A percentile compares a stretch with the other conserved stretches of the same genome.
phyloP scores from a whole-genome alignment of 495 filamentous ascomycete genomes.

The Letharia lupina region DNA sequence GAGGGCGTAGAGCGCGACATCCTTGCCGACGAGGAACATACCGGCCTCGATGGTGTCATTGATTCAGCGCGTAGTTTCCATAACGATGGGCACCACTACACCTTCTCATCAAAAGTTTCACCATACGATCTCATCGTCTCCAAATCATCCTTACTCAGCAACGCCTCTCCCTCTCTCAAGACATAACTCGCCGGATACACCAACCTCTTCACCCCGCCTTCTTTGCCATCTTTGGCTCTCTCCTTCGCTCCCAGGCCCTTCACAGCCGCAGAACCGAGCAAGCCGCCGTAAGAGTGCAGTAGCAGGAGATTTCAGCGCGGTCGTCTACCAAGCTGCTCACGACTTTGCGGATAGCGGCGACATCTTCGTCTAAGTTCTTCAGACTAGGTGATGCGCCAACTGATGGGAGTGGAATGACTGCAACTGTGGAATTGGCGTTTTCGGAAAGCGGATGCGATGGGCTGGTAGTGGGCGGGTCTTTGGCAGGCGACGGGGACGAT shows the following conservation, averaged over 20 bases:
- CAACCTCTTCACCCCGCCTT: not conserved
- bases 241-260: not conserved
- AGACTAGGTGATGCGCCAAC: not conserved
- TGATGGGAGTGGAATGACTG: not conserved
- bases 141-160: not conserved
- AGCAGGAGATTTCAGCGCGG: not conserved
- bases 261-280: not conserved
- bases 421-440: not conserved
- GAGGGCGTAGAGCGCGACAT: not conserved
- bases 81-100: not conserved
- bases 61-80: not conserved
- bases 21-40: not conserved
- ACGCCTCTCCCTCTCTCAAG: not conserved
- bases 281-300: conserved; percentile 4
- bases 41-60: not conserved
- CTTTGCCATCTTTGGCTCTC: not conserved
- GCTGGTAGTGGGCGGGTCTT: not conserved
- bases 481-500: conserved; percentile 7
- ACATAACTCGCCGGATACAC: not conserved
- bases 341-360: not conserved
- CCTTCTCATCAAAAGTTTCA: not conserved
- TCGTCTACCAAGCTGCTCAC: not conserved
- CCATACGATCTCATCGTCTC: not conserved
- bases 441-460: conserved; percentile 1
- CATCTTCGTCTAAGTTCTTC: not conserved